A percentile compares a stretch with the other conserved stretches of the same genome.
These are phyloP conservation scores for Globisporangium uncinulatum DNA, from an alignment of 352 stramenopile genomes.

Conservation along the genomic window DNA sequence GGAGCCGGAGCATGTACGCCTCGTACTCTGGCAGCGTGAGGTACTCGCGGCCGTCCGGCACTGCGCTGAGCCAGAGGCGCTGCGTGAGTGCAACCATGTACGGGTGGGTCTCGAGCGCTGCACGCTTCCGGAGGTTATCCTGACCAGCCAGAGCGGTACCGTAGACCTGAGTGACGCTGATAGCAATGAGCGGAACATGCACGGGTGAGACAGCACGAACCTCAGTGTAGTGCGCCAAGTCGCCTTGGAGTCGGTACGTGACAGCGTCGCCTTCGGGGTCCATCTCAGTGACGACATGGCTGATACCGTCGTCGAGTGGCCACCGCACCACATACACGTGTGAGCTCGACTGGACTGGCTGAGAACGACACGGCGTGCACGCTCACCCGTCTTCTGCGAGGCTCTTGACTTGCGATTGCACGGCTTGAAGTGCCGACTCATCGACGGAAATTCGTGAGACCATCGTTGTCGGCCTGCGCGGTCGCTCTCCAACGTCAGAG, in stretches of 20 bases:
- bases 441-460: conserved; percentile 37
- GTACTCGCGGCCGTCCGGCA: conserved; percentile 18
- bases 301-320: conserved; percentile 8
- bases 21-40: conserved; percentile 58
- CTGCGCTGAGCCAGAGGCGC: conserved; percentile 56
- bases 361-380: neutral
- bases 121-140: conserved; percentile 63
- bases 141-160: conserved; percentile 7
- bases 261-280: conserved; percentile 25
- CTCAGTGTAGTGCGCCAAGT: conserved; percentile 71
- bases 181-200: neutral
- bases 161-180: neutral
- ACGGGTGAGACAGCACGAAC: conserved; percentile 16
- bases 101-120: conserved; percentile 46
- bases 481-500: neutral
- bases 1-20: conserved; percentile 63
- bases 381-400: conserved; percentile 53
- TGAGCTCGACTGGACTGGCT: neutral
- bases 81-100: conserved; percentile 69
- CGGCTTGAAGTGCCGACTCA: conserved; percentile 22
- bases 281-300: conserved; percentile 52
- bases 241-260: conserved; percentile 59
- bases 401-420: conserved; percentile 56
- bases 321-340: neutral
- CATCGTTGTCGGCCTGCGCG: conserved; percentile 16